A percentile compares a stretch with the other conserved stretches of the same genome.
Conservation (phyloP, 164 flowering plant species). For the Cinnamomum micranthum region DNA sequence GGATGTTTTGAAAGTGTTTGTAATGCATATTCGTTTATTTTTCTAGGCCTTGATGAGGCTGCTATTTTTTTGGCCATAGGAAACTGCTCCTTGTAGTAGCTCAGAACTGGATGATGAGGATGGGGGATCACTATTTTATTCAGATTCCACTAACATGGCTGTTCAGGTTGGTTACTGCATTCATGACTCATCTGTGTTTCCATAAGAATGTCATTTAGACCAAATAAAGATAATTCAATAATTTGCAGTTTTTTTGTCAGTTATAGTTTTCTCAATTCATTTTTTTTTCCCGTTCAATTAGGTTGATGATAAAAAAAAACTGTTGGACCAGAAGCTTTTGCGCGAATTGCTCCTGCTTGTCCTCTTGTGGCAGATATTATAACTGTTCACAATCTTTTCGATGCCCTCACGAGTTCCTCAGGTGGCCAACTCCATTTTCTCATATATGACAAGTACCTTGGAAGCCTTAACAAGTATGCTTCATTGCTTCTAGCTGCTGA, state of each 20-base stretch:
- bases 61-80: slow-evolving; percentile 29
- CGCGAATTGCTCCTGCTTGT: slow-evolving; percentile 83
- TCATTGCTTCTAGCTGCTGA: slow-evolving; percentile 24
- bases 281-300: slow-evolving; percentile 17
- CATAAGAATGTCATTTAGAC: not conserved
- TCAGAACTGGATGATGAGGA: slow-evolving; percentile 57
- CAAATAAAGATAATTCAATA: not conserved
- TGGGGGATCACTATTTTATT: slow-evolving; percentile 73
- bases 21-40: not conserved
- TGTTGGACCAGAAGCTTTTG: slow-evolving; percentile 83
- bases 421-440: slow-evolving; percentile 69
- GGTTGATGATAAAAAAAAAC: slow-evolving; percentile 81
- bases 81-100: slow-evolving; percentile 27
- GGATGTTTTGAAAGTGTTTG: no score
- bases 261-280: not conserved
- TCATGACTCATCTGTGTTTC: not conserved
- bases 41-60: slow-evolving; percentile 8
- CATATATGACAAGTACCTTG: slow-evolving; percentile 78
- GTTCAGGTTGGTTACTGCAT: slow-evolving; percentile 53
- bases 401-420: slow-evolving; percentile 66
- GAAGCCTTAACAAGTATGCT: slow-evolving; percentile 72
- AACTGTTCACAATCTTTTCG: slow-evolving; percentile 78
- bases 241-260: not conserved
- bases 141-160: slow-evolving; percentile 69
- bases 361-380: slow-evolving; percentile 61